Evolutionary conservation across 306 rosid species (phyloP).

Genomic region (Mucuna pruriens): DNA sequence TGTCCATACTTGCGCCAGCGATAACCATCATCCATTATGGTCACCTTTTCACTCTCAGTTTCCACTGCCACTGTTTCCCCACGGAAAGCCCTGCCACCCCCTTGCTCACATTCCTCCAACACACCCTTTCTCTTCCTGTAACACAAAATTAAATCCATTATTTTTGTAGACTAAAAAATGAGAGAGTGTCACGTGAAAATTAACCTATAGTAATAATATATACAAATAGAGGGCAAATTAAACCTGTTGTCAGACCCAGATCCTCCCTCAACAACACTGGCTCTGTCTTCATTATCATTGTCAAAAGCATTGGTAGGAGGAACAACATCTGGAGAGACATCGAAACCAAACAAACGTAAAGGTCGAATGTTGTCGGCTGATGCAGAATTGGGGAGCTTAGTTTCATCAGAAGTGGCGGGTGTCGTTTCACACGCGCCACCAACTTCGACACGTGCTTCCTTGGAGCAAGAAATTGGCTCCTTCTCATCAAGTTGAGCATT

Average conservation of each 20-base stretch:
- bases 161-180: too few species aligned
- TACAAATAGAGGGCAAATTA: background rate
- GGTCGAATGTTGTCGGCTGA: background rate
- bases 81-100: background rate
- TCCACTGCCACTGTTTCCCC: constrained; percentile 45
- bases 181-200: too few species aligned
- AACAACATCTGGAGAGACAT: background rate
- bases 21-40: constrained; percentile 72
- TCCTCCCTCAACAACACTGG: constrained; percentile 13
- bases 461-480: background rate
- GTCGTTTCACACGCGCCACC: background rate
- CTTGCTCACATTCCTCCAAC: background rate
- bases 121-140: constrained; percentile 55
- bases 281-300: background rate
- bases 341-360: too few species aligned
- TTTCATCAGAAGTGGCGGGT: too few species aligned
- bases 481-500: constrained; percentile 23
- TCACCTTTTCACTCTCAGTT: constrained; percentile 50
- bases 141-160: too few species aligned
- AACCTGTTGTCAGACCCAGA: constrained; percentile 58
- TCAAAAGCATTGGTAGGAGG: background rate
- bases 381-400: background rate
- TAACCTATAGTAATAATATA: too few species aligned
- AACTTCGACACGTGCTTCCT: background rate
- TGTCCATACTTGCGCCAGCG: constrained; percentile 85